phyloP scores from a whole-genome alignment of 129 eudicot species.

The Mikania micrantha region DNA sequence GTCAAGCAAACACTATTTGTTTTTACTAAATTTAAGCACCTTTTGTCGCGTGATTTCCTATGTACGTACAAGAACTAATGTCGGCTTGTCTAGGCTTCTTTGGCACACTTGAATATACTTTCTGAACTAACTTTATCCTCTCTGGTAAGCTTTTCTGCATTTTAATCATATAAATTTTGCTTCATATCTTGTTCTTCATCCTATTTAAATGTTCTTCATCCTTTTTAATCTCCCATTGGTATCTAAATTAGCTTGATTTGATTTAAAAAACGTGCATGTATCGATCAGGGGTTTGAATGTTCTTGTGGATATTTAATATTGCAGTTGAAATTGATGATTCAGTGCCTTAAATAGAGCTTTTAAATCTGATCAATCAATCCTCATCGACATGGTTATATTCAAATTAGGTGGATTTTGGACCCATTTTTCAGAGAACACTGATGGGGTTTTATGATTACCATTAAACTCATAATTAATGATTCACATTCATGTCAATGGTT shows the following conservation, averaged over 20 bases:
- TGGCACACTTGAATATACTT: too few species aligned
- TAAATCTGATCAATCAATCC: neutral
- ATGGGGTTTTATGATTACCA: neutral
- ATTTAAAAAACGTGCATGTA: too few species aligned
- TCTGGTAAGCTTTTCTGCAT: neutral
- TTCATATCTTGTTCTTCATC: neutral
- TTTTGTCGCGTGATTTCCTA: slow-evolving; percentile 1
- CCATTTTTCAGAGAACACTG: neutral
- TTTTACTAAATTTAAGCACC: neutral
- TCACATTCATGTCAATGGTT: too few species aligned
- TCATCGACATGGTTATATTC: neutral
- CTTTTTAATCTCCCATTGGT: neutral
- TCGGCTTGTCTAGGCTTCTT: slow-evolving; percentile 15
- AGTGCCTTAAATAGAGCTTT: slow-evolving; percentile 7
- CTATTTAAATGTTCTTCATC: neutral
- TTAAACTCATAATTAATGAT: neutral
- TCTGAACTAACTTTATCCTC: too few species aligned
- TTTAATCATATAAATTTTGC: neutral
- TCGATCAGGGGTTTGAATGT: too few species aligned
- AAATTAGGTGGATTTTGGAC: slow-evolving; percentile 10
- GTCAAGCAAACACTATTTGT: neutral
- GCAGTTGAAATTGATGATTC: slow-evolving; percentile 4
- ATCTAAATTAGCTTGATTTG: neutral
- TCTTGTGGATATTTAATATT: neutral
- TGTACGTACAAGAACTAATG: neutral